Evolutionary conservation across 495 filamentous ascomycete species (phyloP), one percentile per base, ranked within the genome.

Genomic region (Talaromyces thailandensis): DNA sequence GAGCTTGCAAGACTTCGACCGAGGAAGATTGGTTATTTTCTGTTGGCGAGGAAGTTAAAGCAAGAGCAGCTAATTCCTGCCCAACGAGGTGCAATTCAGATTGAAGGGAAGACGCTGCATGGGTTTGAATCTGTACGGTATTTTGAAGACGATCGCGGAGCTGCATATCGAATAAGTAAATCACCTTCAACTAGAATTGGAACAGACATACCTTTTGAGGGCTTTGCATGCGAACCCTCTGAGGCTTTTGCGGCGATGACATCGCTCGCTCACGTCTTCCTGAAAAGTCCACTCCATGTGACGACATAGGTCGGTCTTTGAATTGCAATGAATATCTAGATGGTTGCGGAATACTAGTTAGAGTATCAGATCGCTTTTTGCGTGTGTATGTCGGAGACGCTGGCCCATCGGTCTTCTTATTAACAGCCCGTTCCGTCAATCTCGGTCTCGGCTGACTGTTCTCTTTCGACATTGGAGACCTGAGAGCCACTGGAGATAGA

Each of bases 131-230:
- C 53, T 81, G 86, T 68, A 91, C 89, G 68, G 97, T 92, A 56
- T 81, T 85, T 62, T 91, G 86, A 7, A 96, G 81, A 56, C 93
- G 89, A 72, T 97, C 91, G 51, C 94, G 90, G 32, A 97, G 84
- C 76, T 79, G 63, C 31, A 14, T 25, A 35, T n/a, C 51, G 12
- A 32, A 53, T 61, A 52, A 61, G 43, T 24, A 25, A 4, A 5
- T 18, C 3, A 37, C 56, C 25, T 4, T 37, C 56, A 28, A 25
- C n/a, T 28, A n/a, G 26, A 26, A 6, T 56, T 21, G 51, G 52
- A 63, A 12, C 1, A 23, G 23, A 9, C 64, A 14, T 66, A 81
- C 76, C 72, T 96, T 97, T 65, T 95, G 91, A 0, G 93, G 90
- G 50, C 88, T 93, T 72, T 96, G 93, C 73, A 96, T 85, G 55